Conservation (phyloP, 2,329 filamentous ascomycete species). For the Fusarium albosuccineum region DNA sequence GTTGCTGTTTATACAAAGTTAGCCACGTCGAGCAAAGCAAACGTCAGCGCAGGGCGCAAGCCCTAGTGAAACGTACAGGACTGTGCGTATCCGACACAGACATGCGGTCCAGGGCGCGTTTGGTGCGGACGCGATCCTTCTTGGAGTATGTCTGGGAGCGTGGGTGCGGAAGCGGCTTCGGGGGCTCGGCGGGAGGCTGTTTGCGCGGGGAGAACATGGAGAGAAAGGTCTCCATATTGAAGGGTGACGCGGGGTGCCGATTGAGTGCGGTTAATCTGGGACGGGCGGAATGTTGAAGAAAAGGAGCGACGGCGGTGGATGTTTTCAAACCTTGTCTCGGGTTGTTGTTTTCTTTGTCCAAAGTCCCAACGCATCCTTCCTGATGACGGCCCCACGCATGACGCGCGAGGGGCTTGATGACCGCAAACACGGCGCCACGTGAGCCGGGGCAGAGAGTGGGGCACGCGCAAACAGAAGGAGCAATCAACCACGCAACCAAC, state of each 20-base stretch:
- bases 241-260: not conserved
- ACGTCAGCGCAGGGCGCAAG: not conserved
- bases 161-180: slow-evolving; percentile 31
- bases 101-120: slow-evolving; percentile 24
- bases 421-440: not conserved
- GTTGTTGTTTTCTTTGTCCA: slow-evolving; percentile 30
- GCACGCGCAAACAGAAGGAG: not conserved
- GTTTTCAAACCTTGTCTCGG: slow-evolving; percentile 1
- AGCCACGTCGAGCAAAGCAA: not conserved
- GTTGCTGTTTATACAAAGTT: slow-evolving; percentile 19
- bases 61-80: slow-evolving; percentile 30
- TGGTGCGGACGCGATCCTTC: slow-evolving; percentile 32
- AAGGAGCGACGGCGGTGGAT: not conserved
- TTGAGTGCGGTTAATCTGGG: not conserved
- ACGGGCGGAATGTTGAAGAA: not conserved
- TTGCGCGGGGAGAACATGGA: slow-evolving; percentile 43
- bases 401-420: slow-evolving; percentile 19
- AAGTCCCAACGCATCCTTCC: not conserved
- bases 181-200: slow-evolving; percentile 17
- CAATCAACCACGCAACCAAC: not conserved
- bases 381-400: slow-evolving; percentile 4
- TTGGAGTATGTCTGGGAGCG: slow-evolving; percentile 26
- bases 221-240: slow-evolving; percentile 30
- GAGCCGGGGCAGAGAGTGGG: not conserved
- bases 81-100: slow-evolving; percentile 26